Evolutionary conservation across 2,329 filamentous ascomycete species (phyloP).

Genomic region (Cercospora berteroae): DNA sequence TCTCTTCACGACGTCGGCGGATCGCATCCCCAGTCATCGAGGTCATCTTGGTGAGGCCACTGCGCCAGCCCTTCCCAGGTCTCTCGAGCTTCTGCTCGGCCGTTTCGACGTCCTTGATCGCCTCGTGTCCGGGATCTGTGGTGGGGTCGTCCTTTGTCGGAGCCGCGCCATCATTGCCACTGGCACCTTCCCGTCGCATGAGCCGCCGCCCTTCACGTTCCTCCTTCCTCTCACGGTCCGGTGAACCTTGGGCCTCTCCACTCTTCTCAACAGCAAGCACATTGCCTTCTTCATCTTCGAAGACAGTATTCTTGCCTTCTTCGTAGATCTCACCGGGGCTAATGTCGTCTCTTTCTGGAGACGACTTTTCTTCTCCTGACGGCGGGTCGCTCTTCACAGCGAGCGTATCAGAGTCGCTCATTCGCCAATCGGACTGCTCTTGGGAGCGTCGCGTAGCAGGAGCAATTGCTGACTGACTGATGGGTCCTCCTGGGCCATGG

Average conservation of each 20-base stretch:
- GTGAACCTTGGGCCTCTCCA: conserved; percentile 42
- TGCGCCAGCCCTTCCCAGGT: conserved; percentile 41
- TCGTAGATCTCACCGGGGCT: conserved; percentile 67
- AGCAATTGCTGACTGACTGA: conserved; percentile 84
- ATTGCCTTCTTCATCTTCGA: conserved; percentile 85
- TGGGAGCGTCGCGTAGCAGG: conserved; percentile 50
- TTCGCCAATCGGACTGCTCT: conserved; percentile 34
- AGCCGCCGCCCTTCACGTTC: conserved; percentile 51
- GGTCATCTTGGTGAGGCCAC: conserved; percentile 45
- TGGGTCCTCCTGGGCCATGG: conserved; percentile 76
- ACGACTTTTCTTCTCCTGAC: conserved; percentile 22
- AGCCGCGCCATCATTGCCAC: conserved; percentile 43
- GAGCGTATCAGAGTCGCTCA: conserved; percentile 47
- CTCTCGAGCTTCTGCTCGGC: conserved; percentile 65
- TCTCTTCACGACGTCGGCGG: conserved; percentile 42
- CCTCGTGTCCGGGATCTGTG: conserved; percentile 43
- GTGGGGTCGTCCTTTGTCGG: conserved; percentile 49
- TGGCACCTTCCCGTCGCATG: conserved; percentile 52
- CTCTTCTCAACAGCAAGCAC: conserved; percentile 67
- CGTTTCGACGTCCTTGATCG: conserved; percentile 65
- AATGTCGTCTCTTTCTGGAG: conserved; percentile 20
- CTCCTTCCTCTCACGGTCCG: conserved; percentile 63
- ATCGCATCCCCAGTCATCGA: conserved; percentile 40
- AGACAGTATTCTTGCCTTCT: conserved; percentile 74
- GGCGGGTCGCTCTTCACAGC: conserved; percentile 40